Conservation (phyloP, 179 eudicot genomes). For the Actinidia arguta region DNA sequence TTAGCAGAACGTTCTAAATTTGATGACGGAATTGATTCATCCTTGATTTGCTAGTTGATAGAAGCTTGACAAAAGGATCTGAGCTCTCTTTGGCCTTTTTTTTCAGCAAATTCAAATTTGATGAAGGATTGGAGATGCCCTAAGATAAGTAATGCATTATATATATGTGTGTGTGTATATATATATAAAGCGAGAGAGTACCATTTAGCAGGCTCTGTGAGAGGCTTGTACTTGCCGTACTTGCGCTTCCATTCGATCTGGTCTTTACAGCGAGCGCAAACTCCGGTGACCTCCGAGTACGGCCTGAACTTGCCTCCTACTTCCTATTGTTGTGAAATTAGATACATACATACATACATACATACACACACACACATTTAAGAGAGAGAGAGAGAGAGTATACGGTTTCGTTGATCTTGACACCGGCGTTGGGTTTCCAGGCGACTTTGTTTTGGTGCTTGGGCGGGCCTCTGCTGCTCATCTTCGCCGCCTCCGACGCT, state of each 20-base stretch:
- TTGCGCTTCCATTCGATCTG: slow-evolving; percentile 97
- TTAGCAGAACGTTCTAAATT: too few species aligned
- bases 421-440: slow-evolving; percentile 78
- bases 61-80: too few species aligned
- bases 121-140: too few species aligned
- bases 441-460: slow-evolving; percentile 83
- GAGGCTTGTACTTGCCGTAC: slow-evolving; percentile 91
- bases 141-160: too few species aligned
- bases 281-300: slow-evolving; percentile 74
- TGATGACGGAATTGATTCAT: too few species aligned
- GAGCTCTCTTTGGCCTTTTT: too few species aligned
- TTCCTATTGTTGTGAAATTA: slow-evolving; percentile 48
- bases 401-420: slow-evolving; percentile 95
- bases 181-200: slow-evolving; percentile 16
- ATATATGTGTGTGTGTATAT: neutral
- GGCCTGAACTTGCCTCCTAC: slow-evolving; percentile 87
- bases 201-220: slow-evolving; percentile 90
- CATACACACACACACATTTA: too few species aligned
- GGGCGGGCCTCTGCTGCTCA: slow-evolving; percentile 84
- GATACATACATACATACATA: neutral
- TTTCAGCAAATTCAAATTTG: too few species aligned
- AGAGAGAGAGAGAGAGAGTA: slow-evolving; percentile 4
- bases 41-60: too few species aligned
- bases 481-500: slow-evolving; percentile 18
- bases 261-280: slow-evolving; percentile 86